Conservation (phyloP, 768 basidiomycete genomes). For the Tricholoma sp. region DNA sequence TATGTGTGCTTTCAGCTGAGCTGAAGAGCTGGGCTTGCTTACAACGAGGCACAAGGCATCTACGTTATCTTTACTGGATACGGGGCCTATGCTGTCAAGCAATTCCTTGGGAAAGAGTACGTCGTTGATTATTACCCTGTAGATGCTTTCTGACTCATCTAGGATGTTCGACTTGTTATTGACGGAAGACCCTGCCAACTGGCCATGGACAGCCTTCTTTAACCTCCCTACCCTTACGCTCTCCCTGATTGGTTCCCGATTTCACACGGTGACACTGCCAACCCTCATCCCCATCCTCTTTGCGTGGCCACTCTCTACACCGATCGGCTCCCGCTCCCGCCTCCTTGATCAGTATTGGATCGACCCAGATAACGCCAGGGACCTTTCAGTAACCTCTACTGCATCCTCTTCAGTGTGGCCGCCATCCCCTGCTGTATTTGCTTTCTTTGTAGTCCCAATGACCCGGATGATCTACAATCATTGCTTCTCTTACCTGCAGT, state of each 20-base stretch:
- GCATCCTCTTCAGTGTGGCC: conserved; percentile 38
- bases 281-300: conserved; percentile 42
- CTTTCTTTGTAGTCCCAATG: conserved; percentile 47
- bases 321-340: conserved; percentile 26
- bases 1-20: conserved; percentile 26
- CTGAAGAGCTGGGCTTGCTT: not conserved
- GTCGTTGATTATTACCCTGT: not conserved
- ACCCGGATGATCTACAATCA: conserved; percentile 40
- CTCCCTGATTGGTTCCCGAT: conserved; percentile 58
- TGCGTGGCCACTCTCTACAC: conserved; percentile 39
- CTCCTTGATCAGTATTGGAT: conserved; percentile 29
- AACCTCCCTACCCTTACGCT: conserved; percentile 72
- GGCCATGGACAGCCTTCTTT: conserved; percentile 73
- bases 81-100: conserved; percentile 64
- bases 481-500: conserved; percentile 34
- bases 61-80: conserved; percentile 56
- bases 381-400: conserved; percentile 25
- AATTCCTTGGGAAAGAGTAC: conserved; percentile 67
- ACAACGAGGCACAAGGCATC: conserved; percentile 22
- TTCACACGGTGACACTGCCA: conserved; percentile 31
- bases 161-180: conserved; percentile 63
- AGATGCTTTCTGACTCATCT: not conserved
- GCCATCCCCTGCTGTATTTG: conserved; percentile 54
- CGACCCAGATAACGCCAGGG: conserved; percentile 12
- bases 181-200: conserved; percentile 62